phyloP scores from a whole-genome alignment of 495 filamentous ascomycete genomes.

The Aspergillus avenaceus region DNA sequence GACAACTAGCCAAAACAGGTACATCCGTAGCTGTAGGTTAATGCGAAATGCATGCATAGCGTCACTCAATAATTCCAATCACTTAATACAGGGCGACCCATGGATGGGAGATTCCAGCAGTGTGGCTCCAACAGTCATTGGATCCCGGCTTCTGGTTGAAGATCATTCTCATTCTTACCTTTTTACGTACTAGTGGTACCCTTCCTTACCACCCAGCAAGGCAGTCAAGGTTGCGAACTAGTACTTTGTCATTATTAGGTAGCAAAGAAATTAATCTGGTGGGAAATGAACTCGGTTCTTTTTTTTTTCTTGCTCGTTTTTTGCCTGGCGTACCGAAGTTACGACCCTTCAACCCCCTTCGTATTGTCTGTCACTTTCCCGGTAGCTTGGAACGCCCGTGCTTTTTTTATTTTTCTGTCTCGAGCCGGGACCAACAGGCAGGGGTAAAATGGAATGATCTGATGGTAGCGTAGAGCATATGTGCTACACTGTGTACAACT shows the following conservation, averaged over 20 bases:
- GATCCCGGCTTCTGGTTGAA: constrained; percentile 16
- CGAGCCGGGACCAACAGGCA: neutral
- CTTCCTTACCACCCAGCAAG: neutral
- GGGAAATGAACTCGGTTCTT: neutral
- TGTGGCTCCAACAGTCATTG: constrained; percentile 23
- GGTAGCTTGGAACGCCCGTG: constrained; percentile 20
- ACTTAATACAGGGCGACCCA: constrained; percentile 15
- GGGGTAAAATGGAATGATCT: neutral
- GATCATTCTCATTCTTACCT: constrained; percentile 12
- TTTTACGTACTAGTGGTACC: neutral
- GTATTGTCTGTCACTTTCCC: constrained; percentile 7
- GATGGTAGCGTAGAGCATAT: neutral
- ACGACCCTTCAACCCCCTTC: neutral
- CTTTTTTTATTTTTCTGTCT: constrained; percentile 6
- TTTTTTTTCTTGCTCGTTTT: neutral
- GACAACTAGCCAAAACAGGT: neutral
- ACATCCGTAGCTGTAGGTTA: neutral
- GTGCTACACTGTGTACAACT: neutral
- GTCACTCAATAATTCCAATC: constrained; percentile 6
- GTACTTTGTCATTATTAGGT: neutral
- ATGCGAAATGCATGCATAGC: constrained; percentile 6
- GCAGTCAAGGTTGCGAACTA: neutral
- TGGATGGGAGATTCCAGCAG: constrained; percentile 21
- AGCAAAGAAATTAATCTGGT: neutral
- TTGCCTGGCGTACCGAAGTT: neutral